Percentiles rank a stretch among this genome's conserved stretches.
Conservation (phyloP, 768 basidiomycete genomes). For the Vararia minispora region DNA sequence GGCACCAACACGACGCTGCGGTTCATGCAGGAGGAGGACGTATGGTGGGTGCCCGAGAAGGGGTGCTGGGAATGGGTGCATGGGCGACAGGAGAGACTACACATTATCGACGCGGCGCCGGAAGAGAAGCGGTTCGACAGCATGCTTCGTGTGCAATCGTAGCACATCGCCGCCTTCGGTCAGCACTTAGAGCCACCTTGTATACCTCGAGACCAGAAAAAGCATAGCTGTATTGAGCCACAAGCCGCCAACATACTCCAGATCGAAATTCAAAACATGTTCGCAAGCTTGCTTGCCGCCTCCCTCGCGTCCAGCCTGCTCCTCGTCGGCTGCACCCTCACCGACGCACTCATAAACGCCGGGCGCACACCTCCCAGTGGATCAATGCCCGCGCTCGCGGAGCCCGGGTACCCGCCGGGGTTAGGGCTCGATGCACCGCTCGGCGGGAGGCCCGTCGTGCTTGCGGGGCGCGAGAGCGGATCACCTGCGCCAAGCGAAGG, state of each 20-base stretch:
- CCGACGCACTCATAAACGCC: constrained; percentile 59
- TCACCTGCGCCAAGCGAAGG: constrained; percentile 2
- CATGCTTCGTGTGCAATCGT: too few relatives aligned
- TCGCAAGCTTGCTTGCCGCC: constrained; percentile 83
- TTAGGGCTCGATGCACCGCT: constrained; percentile 4
- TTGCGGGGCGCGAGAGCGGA: constrained; percentile 9
- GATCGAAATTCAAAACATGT: constrained; percentile 51
- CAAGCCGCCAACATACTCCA: background rate
- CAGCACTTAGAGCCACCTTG: background rate
- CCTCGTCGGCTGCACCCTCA: constrained; percentile 61
- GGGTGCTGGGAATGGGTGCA: constrained; percentile 36
- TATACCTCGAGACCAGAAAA: background rate
- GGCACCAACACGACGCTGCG: constrained; percentile 37
- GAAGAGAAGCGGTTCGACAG: too few relatives aligned
- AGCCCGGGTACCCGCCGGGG: constrained; percentile 10
- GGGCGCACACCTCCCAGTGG: constrained; percentile 54
- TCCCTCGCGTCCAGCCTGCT: constrained; percentile 74
- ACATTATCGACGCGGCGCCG: constrained; percentile 24
- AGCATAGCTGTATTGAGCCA: background rate
- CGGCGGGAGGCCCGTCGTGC: constrained; percentile 7
- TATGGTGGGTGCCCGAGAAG: constrained; percentile 27
- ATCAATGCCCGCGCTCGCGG: constrained; percentile 35
- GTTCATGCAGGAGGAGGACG: constrained; percentile 35
- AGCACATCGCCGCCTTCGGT: too few relatives aligned
- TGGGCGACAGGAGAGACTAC: constrained; percentile 37